Evolutionary conservation across 768 basidiomycete genomes (phyloP).

Genomic region (Tylopilus subfusipes): DNA sequence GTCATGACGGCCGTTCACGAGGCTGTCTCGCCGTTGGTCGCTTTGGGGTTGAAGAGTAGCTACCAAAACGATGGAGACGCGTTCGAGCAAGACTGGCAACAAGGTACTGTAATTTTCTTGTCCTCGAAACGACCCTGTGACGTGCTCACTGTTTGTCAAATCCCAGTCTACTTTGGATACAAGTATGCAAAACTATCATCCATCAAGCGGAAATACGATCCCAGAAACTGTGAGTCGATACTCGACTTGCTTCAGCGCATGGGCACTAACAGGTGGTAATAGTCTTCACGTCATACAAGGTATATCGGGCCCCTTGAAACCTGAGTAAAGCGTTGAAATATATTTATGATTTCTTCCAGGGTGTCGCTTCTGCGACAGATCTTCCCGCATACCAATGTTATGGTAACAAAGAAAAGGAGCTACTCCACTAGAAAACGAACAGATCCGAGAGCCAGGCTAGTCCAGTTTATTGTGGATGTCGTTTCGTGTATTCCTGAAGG

Average conservation of each 20-base stretch:
- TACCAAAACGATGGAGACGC: constrained; percentile 24
- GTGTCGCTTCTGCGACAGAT: constrained; percentile 1
- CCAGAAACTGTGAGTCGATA: constrained; percentile 12
- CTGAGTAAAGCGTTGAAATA: background rate
- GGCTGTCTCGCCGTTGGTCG: constrained; percentile 11
- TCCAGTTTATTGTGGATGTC: too few relatives aligned
- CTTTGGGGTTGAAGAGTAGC: constrained; percentile 16
- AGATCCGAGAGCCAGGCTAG: too few relatives aligned
- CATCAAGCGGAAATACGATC: constrained; percentile 24
- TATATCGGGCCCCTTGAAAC: background rate
- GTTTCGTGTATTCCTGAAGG: too few relatives aligned
- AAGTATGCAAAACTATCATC: constrained; percentile 16
- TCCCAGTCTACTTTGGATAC: constrained; percentile 13
- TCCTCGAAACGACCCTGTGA: background rate
- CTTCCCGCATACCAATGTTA: constrained; percentile 4
- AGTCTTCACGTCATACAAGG: constrained; percentile 21
- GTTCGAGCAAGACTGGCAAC: constrained; percentile 20
- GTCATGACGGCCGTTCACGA: constrained; percentile 5
- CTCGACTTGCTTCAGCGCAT: background rate
- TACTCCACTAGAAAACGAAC: too few relatives aligned
- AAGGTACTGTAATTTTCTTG: background rate
- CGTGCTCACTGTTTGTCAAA: background rate
- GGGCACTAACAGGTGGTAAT: background rate
- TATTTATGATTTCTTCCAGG: background rate
- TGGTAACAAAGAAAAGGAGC: background rate